Conservation (phyloP, 2,329 filamentous ascomycete species). For the Botrytis fragariae region DNA sequence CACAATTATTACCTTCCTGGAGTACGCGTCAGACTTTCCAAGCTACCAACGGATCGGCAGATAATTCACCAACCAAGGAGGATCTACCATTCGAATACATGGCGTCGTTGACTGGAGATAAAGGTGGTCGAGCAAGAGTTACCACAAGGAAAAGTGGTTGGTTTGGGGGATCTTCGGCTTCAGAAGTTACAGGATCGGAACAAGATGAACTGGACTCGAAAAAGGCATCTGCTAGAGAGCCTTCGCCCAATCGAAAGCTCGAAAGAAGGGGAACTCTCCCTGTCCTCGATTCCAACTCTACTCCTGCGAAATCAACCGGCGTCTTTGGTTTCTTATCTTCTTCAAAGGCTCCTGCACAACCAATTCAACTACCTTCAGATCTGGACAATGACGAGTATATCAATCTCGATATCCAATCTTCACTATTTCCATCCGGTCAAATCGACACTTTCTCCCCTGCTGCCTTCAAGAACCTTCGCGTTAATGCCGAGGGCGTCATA, state of each 20-base stretch:
- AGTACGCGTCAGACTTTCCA: conserved; percentile 24
- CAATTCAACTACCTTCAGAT: conserved; percentile 30
- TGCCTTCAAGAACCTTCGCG: conserved; percentile 60
- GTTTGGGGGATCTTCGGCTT: conserved; percentile 35
- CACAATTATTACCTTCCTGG: conserved; percentile 31
- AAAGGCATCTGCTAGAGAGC: conserved; percentile 20
- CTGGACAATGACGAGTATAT: conserved; percentile 52
- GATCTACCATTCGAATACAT: conserved; percentile 29
- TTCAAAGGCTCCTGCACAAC: conserved; percentile 30
- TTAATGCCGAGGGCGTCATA: conserved; percentile 55
- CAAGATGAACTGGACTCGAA: conserved; percentile 16
- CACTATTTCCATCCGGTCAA: conserved; percentile 51
- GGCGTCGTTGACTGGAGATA: conserved; percentile 35
- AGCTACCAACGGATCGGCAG: conserved; percentile 22
- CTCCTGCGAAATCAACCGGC: conserved; percentile 23
- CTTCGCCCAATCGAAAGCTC: conserved; percentile 28
- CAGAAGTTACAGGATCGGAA: conserved; percentile 29
- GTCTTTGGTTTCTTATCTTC: conserved; percentile 34
- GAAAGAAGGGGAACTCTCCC: conserved; percentile 29
- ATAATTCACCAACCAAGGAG: conserved; percentile 24
- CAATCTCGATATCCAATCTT: conserved; percentile 53
- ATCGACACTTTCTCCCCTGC: conserved; percentile 56
- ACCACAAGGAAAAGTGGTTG: conserved; percentile 34
- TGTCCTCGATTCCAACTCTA: conserved; percentile 19
- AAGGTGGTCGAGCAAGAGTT: conserved; percentile 29